Evolutionary conservation across 352 stramenopile genomes (phyloP).

Genomic region (Albugo candida): DNA sequence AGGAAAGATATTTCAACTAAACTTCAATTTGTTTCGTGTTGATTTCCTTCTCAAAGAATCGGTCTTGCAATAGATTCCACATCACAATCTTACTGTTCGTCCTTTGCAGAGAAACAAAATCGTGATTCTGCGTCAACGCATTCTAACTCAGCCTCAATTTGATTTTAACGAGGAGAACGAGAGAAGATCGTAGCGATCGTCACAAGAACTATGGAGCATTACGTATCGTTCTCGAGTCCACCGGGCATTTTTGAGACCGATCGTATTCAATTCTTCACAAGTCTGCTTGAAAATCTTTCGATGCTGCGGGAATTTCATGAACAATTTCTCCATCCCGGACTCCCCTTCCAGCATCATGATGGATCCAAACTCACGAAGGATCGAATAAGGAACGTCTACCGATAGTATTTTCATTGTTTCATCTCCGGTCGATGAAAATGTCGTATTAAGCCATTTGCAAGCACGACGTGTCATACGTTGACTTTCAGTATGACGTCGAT

Average conservation of each 20-base stretch:
- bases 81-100: no score
- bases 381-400: conserved; percentile 53
- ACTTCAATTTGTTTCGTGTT: no score
- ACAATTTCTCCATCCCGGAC: conserved; percentile 31
- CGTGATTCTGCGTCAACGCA: no score
- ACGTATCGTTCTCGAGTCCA: conserved; percentile 45
- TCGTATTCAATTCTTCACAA: conserved; percentile 42
- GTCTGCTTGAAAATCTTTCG: conserved; percentile 69
- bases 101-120: no score
- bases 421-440: conserved; percentile 45
- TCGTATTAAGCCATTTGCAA: conserved; percentile 72
- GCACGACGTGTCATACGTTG: conserved; percentile 66
- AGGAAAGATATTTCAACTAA: no score
- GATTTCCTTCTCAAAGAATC: no score
- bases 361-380: conserved; percentile 67
- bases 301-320: conserved; percentile 38
- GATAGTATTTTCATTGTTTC: conserved; percentile 73
- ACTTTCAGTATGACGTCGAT: conserved; percentile 31
- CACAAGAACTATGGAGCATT: conserved; percentile 59
- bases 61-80: no score
- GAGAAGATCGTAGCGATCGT: conserved; percentile 78
- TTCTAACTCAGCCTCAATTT: no score
- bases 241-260: conserved; percentile 28
- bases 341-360: conserved; percentile 52
- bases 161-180: conserved; percentile 8